phyloP scores from a whole-genome alignment of 176 grass and related monocot genomes.

The Carex pumila region DNA sequence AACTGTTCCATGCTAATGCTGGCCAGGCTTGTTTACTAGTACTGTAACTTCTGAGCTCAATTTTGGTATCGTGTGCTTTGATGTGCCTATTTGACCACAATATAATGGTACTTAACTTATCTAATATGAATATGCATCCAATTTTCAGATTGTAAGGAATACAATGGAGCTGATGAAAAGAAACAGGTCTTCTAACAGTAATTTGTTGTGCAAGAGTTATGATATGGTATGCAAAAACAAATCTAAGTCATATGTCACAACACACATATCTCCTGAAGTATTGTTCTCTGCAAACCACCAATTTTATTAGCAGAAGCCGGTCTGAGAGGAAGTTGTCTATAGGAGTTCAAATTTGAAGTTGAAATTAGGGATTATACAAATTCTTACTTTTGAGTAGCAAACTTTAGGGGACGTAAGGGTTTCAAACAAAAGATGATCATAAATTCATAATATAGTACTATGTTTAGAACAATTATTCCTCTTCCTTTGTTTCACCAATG shows the following conservation, averaged over 20 bases:
- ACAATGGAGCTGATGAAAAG: background rate
- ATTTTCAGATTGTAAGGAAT: constrained; percentile 17
- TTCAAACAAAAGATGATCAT: background rate
- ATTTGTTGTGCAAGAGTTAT: constrained; percentile 15
- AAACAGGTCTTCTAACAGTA: background rate
- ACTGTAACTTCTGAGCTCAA: background rate
- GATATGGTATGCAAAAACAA: constrained; percentile 6
- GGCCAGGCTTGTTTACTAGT: no score
- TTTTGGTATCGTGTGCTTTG: no score
- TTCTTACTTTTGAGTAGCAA: background rate
- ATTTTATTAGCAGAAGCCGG: background rate
- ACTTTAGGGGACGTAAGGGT: background rate
- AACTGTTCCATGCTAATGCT: background rate
- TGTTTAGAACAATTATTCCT: background rate
- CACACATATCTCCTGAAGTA: background rate
- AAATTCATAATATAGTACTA: no score
- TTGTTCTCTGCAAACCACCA: background rate
- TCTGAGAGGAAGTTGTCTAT: background rate
- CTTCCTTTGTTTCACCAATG: background rate
- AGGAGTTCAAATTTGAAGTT: background rate
- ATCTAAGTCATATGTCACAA: background rate
- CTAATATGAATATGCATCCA: background rate
- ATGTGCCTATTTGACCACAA: background rate
- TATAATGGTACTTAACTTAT: background rate
- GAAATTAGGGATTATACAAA: background rate